A percentile compares a stretch with the other conserved stretches of the same genome.
Evolutionary conservation across 176 grass and related monocot species (phyloP).

Genomic region (Echinochloa phyllopogon): DNA sequence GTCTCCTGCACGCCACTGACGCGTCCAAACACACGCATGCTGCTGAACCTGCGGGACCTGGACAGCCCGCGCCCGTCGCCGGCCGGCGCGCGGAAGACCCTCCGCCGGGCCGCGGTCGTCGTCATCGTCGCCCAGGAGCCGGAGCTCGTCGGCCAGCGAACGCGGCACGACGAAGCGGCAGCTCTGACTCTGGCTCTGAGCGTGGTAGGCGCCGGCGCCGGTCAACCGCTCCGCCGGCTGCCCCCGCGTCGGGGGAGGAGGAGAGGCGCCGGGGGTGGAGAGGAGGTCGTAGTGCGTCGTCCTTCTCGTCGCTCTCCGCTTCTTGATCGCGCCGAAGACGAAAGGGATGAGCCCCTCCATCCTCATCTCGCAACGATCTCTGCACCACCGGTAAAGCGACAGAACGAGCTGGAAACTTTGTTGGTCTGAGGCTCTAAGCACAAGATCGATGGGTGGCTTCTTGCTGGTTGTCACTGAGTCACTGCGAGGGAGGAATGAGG

Average conservation of each 20-base stretch:
- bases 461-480: background rate
- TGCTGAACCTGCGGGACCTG: slow-evolving; percentile 33
- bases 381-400: background rate
- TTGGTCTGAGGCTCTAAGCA: background rate
- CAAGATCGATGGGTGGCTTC: background rate
- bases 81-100: background rate
- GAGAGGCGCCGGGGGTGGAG: background rate
- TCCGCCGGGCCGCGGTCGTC: too few relatives aligned
- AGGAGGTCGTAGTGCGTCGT: slow-evolving; percentile 10
- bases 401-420: background rate
- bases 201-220: background rate
- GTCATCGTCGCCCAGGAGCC: background rate
- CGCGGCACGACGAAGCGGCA: slow-evolving; percentile 40
- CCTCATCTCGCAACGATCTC: background rate
- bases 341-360: slow-evolving; percentile 50
- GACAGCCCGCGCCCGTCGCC: slow-evolving; percentile 10
- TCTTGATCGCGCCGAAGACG: slow-evolving; percentile 47
- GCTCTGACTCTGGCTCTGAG: slow-evolving; percentile 42
- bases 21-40: slow-evolving; percentile 33
- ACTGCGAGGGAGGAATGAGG: background rate
- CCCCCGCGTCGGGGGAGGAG: background rate
- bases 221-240: background rate
- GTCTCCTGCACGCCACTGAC: background rate
- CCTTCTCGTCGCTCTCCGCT: slow-evolving; percentile 26
- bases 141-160: slow-evolving; percentile 33